Conservation (phyloP, 331 rosid genomes). For the Saraca asoca region DNA sequence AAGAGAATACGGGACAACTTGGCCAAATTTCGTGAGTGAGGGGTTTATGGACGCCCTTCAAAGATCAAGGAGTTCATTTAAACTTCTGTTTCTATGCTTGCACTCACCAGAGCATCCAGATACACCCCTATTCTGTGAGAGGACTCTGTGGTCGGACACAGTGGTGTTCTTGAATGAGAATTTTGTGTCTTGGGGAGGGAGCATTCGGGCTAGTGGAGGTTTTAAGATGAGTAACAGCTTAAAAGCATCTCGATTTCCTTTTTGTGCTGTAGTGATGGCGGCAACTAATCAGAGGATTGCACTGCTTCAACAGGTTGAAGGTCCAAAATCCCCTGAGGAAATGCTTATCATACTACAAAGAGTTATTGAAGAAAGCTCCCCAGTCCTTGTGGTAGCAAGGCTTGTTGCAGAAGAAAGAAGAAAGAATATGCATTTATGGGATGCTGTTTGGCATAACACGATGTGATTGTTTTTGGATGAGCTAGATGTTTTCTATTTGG, state of each 20-base stretch:
- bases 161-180: slow-evolving; percentile 76
- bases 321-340: slow-evolving; percentile 86
- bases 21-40: slow-evolving; percentile 75
- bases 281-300: slow-evolving; percentile 94
- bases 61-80: slow-evolving; percentile 70
- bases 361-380: slow-evolving; percentile 91
- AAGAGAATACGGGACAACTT: slow-evolving; percentile 61
- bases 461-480: too few species aligned
- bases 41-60: slow-evolving; percentile 94
- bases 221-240: slow-evolving; percentile 97
- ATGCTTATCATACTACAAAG: slow-evolving; percentile 70
- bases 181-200: slow-evolving; percentile 96
- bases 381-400: slow-evolving; percentile 80
- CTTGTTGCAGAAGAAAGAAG: slow-evolving; percentile 90
- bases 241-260: slow-evolving; percentile 90
- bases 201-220: slow-evolving; percentile 85
- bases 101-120: slow-evolving; percentile 98
- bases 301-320: slow-evolving; percentile 91
- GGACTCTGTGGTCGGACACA: slow-evolving; percentile 71
- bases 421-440: slow-evolving; percentile 73
- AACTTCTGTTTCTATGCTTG: slow-evolving; percentile 79
- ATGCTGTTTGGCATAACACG: too few species aligned
- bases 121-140: slow-evolving; percentile 74
- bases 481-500: too few species aligned
- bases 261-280: slow-evolving; percentile 93